Conservation (phyloP, 306 rosid species). For the Abrus pulchellus region DNA sequence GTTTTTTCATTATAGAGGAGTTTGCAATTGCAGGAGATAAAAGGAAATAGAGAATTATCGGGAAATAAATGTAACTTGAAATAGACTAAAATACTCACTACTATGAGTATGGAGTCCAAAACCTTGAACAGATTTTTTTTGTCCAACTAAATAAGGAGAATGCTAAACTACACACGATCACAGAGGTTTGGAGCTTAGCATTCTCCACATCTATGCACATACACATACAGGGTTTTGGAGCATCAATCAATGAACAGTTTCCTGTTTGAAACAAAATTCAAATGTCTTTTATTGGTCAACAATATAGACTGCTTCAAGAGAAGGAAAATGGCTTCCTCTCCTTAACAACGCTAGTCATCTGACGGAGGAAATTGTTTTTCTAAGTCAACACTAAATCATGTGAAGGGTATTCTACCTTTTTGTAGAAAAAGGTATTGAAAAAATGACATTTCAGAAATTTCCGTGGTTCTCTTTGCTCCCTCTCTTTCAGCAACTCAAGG, state of each 20-base stretch:
- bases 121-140: background rate
- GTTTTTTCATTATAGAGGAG: background rate
- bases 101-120: background rate
- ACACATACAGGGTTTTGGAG: background rate
- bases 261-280: background rate
- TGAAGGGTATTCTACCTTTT: slow-evolving; percentile 62
- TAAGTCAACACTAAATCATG: slow-evolving; percentile 30
- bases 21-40: slow-evolving; percentile 11
- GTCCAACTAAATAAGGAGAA: slow-evolving; percentile 15
- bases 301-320: background rate
- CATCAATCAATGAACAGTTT: slow-evolving; percentile 10
- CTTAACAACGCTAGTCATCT: slow-evolving; percentile 5
- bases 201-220: background rate
- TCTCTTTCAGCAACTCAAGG: slow-evolving; percentile 94
- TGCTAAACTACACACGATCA: background rate
- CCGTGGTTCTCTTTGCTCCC: slow-evolving; percentile 85
- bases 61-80: slow-evolving; percentile 12
- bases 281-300: background rate
- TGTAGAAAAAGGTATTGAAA: slow-evolving; percentile 94
- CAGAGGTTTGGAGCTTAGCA: background rate
- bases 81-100: slow-evolving; percentile 9
- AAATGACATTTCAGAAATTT: slow-evolving; percentile 92
- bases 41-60: slow-evolving; percentile 21
- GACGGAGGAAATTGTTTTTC: slow-evolving; percentile 5
- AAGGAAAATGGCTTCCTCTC: slow-evolving; percentile 32